A percentile compares a stretch with the other conserved stretches of the same genome.
These are phyloP conservation scores for Laburnicola sp. DNA, from an alignment of 2,329 filamentous ascomycete genomes.

Conservation along the genomic window DNA sequence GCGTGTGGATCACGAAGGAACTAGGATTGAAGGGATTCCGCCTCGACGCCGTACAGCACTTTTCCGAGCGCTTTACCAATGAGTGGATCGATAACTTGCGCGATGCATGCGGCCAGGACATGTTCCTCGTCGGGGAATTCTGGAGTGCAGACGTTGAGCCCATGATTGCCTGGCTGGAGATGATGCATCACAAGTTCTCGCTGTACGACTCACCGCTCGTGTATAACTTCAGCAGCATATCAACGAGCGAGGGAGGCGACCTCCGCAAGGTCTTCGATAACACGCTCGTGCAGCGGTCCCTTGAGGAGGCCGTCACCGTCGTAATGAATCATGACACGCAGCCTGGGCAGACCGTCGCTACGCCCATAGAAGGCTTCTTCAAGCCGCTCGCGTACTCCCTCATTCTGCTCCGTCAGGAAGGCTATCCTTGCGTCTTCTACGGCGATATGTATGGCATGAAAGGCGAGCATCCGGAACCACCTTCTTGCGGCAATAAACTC, in stretches of 20 bases:
- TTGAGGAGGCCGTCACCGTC: slow-evolving; percentile 65
- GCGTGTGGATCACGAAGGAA: slow-evolving; percentile 65
- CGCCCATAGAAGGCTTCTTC: slow-evolving; percentile 67
- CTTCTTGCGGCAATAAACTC: slow-evolving; percentile 57
- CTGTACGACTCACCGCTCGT: slow-evolving; percentile 72
- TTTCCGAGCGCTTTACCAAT: slow-evolving; percentile 66
- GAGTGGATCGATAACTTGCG: slow-evolving; percentile 64
- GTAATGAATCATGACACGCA: slow-evolving; percentile 75
- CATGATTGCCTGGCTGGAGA: slow-evolving; percentile 61
- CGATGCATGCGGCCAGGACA: slow-evolving; percentile 52
- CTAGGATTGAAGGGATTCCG: slow-evolving; percentile 67
- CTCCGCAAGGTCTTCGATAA: slow-evolving; percentile 65
- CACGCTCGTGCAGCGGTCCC: slow-evolving; percentile 59
- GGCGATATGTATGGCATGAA: slow-evolving; percentile 69
- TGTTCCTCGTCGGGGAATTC: slow-evolving; percentile 71
- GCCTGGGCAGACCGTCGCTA: slow-evolving; percentile 65
- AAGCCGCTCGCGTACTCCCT: slow-evolving; percentile 72
- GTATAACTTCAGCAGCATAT: slow-evolving; percentile 66
- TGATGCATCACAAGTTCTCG: slow-evolving; percentile 57
- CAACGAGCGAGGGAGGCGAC: slow-evolving; percentile 60
- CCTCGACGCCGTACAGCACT: slow-evolving; percentile 74
- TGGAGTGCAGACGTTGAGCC: slow-evolving; percentile 63
- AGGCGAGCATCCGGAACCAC: slow-evolving; percentile 57
- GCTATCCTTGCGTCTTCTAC: slow-evolving; percentile 70
- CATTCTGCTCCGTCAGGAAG: slow-evolving; percentile 66